Base-by-base conservation (phyloP, 2,329 filamentous ascomycete species). In the Cercospora berteroae region DNA sequence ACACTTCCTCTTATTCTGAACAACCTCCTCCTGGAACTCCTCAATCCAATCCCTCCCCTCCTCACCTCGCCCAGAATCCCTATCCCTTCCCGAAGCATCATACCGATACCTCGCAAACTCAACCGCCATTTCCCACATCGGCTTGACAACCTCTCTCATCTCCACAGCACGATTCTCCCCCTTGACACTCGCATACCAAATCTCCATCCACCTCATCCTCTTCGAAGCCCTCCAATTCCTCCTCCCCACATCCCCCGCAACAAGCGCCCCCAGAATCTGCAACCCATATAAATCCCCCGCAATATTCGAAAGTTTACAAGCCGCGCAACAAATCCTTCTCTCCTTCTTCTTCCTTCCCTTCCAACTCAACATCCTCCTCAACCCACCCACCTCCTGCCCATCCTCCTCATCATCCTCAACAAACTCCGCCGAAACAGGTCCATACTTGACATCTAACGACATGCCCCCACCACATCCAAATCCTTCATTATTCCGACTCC, bases 171-270 rank as follows among this genome's bases (percentile, higher is more conserved):
- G 13, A 6, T n/a, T n/a, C 8, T n/a, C 16, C 16, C 31, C 31
- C n/a, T 33, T 27, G 8, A 36, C 48, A 4, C 63, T 64, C 20
- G 60, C 62, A 39, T 70, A 42, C 70, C 69, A 73, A 33, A 67
- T 59, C 36, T 72, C 67, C 48, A 72, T 72, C 58, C 66, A 75
- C 33, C 50, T 20, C 4, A 74, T 67, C n/a, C 75, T 63, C 56
- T 72, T 74, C 58, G 73, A 74, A 48, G 62, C 65, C 63, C 67
- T 67, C 74, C 74, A 75, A 50, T 72, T 63, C 36, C 65, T 66
- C 27, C 70, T 64, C 36, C 64, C 56, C 31, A 76, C 65, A 4
- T 69, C 57, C 2, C 72, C 72, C n/a, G 75, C 66, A n/a, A 71
- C 67, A 33, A 74, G 33, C 10, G 65, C 73, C 1, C 72, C 74